A percentile compares a stretch with the other conserved stretches of the same genome.
Conservation (phyloP, 169 alveolate species). For the Cryptosporidium viatorum region DNA sequence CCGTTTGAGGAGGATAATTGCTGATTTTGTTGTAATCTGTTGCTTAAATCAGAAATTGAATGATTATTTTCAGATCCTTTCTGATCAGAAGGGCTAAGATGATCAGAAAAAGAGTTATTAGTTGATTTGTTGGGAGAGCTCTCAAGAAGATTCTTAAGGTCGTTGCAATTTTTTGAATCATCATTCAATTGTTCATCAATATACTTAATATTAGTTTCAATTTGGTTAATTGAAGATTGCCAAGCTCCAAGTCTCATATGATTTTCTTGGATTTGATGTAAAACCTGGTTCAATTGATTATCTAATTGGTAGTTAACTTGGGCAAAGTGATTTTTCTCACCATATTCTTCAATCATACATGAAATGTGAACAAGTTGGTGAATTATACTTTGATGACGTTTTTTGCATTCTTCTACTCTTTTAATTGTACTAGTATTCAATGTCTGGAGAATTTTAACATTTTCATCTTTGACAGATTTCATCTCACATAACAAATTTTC, state of each 20-base stretch:
- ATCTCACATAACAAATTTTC: slow-evolving; percentile 47
- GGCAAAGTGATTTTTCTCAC: slow-evolving; percentile 52
- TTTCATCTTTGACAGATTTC: slow-evolving; percentile 65
- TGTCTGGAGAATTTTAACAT: slow-evolving; percentile 37
- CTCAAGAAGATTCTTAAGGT: slow-evolving; percentile 44
- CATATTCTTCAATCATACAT: slow-evolving; percentile 69
- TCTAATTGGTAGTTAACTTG: slow-evolving; percentile 67
- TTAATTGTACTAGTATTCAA: slow-evolving; percentile 47
- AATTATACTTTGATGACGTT: slow-evolving; percentile 63
- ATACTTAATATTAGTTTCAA: slow-evolving; percentile 59
- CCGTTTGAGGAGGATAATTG: neutral
- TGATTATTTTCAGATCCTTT: neutral
- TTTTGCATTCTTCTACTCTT: slow-evolving; percentile 68
- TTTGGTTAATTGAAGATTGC: slow-evolving; percentile 62
- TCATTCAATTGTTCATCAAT: slow-evolving; percentile 66
- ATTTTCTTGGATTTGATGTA: slow-evolving; percentile 64
- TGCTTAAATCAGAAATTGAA: slow-evolving; percentile 7
- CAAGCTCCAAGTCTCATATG: slow-evolving; percentile 68
- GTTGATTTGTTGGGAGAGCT: neutral
- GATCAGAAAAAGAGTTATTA: slow-evolving; percentile 5
- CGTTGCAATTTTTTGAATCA: neutral
- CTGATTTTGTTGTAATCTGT: neutral
- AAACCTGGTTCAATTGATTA: slow-evolving; percentile 52
- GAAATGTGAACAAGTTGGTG: slow-evolving; percentile 68
- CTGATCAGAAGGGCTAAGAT: neutral